Base-by-base conservation (phyloP, 345 rosid species). In the Brassica cretica region DNA sequence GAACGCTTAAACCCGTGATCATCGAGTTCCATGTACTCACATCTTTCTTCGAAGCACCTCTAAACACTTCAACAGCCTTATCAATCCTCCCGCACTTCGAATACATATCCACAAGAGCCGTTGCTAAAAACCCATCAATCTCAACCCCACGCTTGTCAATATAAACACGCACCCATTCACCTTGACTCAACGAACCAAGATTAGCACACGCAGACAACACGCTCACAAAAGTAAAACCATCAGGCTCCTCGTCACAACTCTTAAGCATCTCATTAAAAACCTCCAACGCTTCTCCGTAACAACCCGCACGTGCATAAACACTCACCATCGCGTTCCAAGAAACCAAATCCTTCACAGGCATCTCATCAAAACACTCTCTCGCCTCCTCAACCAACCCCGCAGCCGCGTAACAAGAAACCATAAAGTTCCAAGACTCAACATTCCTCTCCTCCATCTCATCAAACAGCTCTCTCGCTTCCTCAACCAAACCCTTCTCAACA, bases 71-170 rank as follows among this genome's bases (percentile, higher is more conserved):
- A n/a, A 80, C 64, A 82, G 89, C 88, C 85, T 82, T 86, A 39
- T 77, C 84, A 25, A 86, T 80, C 67, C 75, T 79, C 74, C 88
- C 88, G 46, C 91, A 89, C 65, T 86, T 86, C 0, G 89, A 84
- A 32, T 84, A 83, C 91, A 84, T 86, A 66, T 85, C 91, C 51
- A 86, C 86, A 59, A 86, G 78, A 29, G 88, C 87, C 29, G 90
- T 88, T 33, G 86, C 89, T 27, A 85, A 30, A 73, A 79, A 82
- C 37, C 81, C 85, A 15, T 79, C 82, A 62, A 76, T 66, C 29
- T 8, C 64, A 77, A 86, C 70, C 74, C 78, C 78, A 71, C 83
- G 71, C 81, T 81, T 80, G 30, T 78, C 82, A 0, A 87, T 80
- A 58, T 86, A 84, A 75, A 71, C 81, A 76, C 59, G 84, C 46